Evolutionary conservation across 305 asterid genomes (phyloP).

Genomic region (Rubia balearica): DNA sequence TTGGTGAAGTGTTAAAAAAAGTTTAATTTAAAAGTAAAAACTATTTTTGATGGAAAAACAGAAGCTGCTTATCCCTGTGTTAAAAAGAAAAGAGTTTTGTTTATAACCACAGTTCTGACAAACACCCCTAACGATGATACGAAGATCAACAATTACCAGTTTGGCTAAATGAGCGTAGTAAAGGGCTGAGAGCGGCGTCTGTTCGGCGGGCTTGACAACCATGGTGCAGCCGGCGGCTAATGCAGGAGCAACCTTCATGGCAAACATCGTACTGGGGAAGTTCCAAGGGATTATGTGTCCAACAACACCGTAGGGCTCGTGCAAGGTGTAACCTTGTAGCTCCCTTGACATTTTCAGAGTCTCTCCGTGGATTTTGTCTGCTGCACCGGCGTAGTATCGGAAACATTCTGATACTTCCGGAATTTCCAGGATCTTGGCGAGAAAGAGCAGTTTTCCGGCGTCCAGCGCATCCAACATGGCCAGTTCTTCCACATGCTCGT

Average conservation of each 20-base stretch:
- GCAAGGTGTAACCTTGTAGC: conserved; percentile 35
- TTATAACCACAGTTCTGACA: too few species aligned
- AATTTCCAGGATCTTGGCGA: conserved; percentile 25
- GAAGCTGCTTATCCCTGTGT: too few species aligned
- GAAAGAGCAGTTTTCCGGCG: conserved; percentile 30
- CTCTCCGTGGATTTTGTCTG: conserved; percentile 41
- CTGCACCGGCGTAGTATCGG: conserved; percentile 44
- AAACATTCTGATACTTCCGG: conserved; percentile 21
- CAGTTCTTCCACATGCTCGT: conserved; percentile 28
- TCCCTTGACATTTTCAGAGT: conserved; percentile 33
- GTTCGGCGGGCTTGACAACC: conserved; percentile 43
- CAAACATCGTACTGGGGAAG: conserved; percentile 34
- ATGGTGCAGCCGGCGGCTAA: conserved; percentile 43
- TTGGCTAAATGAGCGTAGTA: conserved; percentile 38
- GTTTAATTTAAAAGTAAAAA: too few species aligned
- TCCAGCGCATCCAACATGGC: conserved; percentile 36
- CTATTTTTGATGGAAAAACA: too few species aligned
- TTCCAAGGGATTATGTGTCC: conserved; percentile 49
- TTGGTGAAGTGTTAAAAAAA: too few species aligned
- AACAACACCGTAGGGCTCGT: conserved; percentile 39
- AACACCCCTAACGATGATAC: too few species aligned
- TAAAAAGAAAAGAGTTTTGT: too few species aligned
- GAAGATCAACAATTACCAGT: conserved; percentile 17
- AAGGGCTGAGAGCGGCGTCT: conserved; percentile 39
- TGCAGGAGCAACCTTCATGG: conserved; percentile 33